These are phyloP conservation scores for Eremothecium gossypii DNA, from an alignment of 1,139 yeast species.

Conservation along the genomic window DNA sequence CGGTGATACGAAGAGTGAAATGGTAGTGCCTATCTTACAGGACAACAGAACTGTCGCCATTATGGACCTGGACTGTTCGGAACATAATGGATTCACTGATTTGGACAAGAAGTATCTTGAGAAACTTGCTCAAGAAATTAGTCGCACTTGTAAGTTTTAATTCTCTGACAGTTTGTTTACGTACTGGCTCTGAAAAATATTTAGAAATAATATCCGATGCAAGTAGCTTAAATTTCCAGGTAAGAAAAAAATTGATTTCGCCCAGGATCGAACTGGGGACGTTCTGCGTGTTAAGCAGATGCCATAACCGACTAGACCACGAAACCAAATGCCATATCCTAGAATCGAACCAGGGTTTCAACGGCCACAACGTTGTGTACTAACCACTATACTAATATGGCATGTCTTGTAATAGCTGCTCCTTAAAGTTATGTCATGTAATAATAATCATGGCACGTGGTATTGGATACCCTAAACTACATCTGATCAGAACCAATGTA, in stretches of 20 bases:
- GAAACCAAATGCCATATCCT: conserved; percentile 44
- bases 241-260: conserved; percentile 62
- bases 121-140: conserved; percentile 43
- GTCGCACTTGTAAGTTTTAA: conserved; percentile 30
- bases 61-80: conserved; percentile 75
- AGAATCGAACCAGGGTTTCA: conserved; percentile 39
- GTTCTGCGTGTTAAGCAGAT: conserved; percentile 99
- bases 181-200: no score
- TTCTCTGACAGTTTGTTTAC: background rate
- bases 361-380: conserved; percentile 40
- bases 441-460: no score
- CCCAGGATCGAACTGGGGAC: conserved; percentile 99
- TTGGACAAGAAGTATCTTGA: conserved; percentile 54
- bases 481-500: no score
- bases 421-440: no score
- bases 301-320: conserved; percentile 99
- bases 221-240: no score
- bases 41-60: conserved; percentile 50
- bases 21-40: conserved; percentile 70
- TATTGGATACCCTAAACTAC: no score
- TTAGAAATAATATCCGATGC: no score
- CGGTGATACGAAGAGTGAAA: conserved; percentile 87
- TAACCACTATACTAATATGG: conserved; percentile 39
- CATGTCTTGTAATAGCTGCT: conserved; percentile 8
- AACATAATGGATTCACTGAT: conserved; percentile 53